Evolutionary conservation across 2,329 filamentous ascomycete species (phyloP).

Genomic region (Exophiala sp.): DNA sequence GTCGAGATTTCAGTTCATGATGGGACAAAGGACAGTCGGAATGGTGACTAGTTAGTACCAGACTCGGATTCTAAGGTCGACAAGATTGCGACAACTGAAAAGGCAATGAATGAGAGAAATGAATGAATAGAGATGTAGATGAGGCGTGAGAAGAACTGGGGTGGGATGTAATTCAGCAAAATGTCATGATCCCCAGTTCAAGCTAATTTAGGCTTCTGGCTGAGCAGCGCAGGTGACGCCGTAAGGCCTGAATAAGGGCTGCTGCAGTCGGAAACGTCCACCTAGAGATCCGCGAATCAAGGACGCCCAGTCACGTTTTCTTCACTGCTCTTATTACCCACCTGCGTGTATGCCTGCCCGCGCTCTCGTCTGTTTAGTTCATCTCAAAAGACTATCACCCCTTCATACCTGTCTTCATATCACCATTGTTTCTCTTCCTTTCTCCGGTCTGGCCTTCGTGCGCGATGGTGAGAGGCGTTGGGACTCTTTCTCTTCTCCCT

Average conservation of each 20-base stretch:
- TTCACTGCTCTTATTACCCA: conserved; percentile 1
- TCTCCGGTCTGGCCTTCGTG: conserved; percentile 4
- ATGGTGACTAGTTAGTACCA: background rate
- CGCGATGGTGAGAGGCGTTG: conserved; percentile 16
- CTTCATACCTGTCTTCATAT: conserved; percentile 2
- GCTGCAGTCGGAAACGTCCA: background rate
- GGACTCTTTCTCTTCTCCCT: conserved; percentile 5
- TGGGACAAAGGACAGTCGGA: background rate
- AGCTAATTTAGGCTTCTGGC: conserved; percentile 7
- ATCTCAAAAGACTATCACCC: conserved; percentile 1
- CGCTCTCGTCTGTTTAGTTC: conserved; percentile 13
- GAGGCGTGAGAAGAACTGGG: background rate
- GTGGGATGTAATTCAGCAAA: too few relatives aligned
- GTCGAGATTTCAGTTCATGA: conserved; percentile 9
- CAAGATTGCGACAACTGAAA: too few relatives aligned
- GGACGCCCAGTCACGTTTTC: conserved; percentile 12
- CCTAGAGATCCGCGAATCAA: background rate
- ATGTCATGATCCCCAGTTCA: conserved; percentile 4
- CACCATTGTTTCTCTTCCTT: conserved; percentile 8
- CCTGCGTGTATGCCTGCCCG: conserved; percentile 1
- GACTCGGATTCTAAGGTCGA: background rate
- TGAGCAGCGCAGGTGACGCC: background rate
- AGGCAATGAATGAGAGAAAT: background rate
- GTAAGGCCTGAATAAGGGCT: background rate
- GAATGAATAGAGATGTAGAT: background rate